Base-by-base conservation (phyloP, 2,329 filamentous ascomycete species). In the Arthrobotrys sphaeroides region DNA sequence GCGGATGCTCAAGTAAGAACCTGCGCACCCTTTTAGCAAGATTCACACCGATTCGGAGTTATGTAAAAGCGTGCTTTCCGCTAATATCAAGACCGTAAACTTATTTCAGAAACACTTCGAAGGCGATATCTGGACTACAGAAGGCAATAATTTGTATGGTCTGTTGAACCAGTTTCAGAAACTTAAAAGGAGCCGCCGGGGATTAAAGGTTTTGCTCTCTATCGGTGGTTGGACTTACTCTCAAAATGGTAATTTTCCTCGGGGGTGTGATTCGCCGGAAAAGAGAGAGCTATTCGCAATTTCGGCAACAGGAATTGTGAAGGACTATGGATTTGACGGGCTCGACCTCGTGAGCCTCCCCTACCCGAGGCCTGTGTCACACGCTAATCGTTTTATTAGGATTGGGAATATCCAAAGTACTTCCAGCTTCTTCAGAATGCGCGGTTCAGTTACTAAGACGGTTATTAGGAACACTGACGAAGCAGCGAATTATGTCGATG, bases 201-300 rank as follows among this genome's bases (percentile, higher is more conserved):
- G 91, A 62, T 83, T 96, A 67, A 96, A 96, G 83, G 86, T 90
- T 1, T 83, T 95, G 13, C 86, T 95, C 9, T 92, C 90, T 40
- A 91, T 96, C 74, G 93, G 93, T 40, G 92, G 93, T n/a, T 95
- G 90, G 89, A 91, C 89, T 0, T 92, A 91, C 81, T 91, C 90
- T 2, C 22, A 86, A 65, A 90, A 13, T 3, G 38, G 38, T 42
- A n/a, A 91, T 79, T 92, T 94, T 80, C 85, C 88, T 0, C 83
- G 84, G 4, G 26, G 87, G 90, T 0, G 88, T 88, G 0, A 88
- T 88, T 20, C 89, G 0, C 84, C 85, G 0, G 83, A 84, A 3
- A 88, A 90, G 5, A 87, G 92, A 9, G 83, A 84, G 76, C 85
- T 78, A 1, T 96, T 96, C 81, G 92, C 91, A 0, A 84, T 86